Evolutionary conservation across 176 grass and related monocot genomes (phyloP).

Genomic region (Elaeis guineensis): DNA sequence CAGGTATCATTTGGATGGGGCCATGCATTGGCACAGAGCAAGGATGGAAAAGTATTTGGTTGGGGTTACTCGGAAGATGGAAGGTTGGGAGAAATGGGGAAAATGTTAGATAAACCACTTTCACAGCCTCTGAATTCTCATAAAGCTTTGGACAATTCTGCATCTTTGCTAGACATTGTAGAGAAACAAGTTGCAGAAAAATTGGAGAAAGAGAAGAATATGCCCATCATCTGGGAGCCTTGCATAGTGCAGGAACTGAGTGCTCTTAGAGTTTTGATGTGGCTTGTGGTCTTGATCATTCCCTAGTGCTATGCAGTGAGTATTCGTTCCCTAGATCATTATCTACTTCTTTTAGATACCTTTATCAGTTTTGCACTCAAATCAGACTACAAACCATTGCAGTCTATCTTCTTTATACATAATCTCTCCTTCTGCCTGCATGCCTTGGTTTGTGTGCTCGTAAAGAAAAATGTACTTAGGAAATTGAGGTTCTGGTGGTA

Average conservation of each 20-base stretch:
- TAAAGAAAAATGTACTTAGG: no score
- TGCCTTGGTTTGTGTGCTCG: no score
- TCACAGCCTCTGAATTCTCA: slow-evolving; percentile 26
- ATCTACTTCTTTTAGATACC: no score
- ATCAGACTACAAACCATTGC: no score
- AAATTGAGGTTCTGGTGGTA: no score
- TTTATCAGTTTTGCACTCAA: no score
- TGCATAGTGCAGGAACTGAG: slow-evolving; percentile 50
- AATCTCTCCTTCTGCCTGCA: no score
- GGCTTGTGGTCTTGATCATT: slow-evolving; percentile 86
- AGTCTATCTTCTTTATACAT: no score
- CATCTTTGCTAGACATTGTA: slow-evolving; percentile 50
- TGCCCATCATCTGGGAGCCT: slow-evolving; percentile 91
- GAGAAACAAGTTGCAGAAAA: slow-evolving; percentile 73
- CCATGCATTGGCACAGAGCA: slow-evolving; percentile 66
- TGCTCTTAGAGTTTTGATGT: slow-evolving; percentile 55
- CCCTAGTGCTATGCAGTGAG: slow-evolving; percentile 68
- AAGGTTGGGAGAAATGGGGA: slow-evolving; percentile 72
- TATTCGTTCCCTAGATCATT: slow-evolving; percentile 9
- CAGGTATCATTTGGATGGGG: slow-evolving; percentile 95
- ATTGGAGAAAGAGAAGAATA: slow-evolving; percentile 59
- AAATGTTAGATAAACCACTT: slow-evolving; percentile 18
- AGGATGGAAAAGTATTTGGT: slow-evolving; percentile 70
- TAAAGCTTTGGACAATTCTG: slow-evolving; percentile 24
- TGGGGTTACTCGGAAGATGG: slow-evolving; percentile 86